phyloP scores from a whole-genome alignment of 495 filamentous ascomycete genomes.

The Staphylotrichum longicolle region DNA sequence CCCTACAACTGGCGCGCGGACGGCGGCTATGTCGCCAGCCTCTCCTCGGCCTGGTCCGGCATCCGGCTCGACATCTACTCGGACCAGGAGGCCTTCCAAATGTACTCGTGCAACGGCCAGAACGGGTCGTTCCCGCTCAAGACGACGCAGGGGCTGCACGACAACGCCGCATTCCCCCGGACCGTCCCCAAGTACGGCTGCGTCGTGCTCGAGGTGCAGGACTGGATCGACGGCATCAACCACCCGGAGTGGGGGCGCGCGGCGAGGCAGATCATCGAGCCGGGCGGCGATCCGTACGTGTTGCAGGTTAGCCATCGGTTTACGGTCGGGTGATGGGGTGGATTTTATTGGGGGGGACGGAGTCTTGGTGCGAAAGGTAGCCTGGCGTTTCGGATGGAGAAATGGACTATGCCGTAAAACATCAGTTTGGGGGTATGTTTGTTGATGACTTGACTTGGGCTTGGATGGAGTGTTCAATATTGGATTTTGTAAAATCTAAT shows the following conservation, averaged over 20 bases:
- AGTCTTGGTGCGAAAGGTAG: no score
- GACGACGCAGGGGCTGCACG: conserved; percentile 57
- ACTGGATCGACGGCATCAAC: conserved; percentile 82
- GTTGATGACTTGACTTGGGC: no score
- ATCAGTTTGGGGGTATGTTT: no score
- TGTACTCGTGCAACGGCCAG: conserved; percentile 72
- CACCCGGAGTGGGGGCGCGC: conserved; percentile 70
- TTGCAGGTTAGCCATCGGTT: conserved; percentile 67
- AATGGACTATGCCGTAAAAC: no score
- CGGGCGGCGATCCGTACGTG: conserved; percentile 59
- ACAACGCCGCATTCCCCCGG: conserved; percentile 28
- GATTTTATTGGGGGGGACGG: no score
- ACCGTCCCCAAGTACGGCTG: conserved; percentile 67
- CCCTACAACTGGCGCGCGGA: conserved; percentile 58
- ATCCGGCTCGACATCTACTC: conserved; percentile 70
- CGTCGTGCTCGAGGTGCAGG: conserved; percentile 64
- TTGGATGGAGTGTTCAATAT: no score
- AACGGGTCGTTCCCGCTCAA: conserved; percentile 65
- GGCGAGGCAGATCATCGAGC: conserved; percentile 60
- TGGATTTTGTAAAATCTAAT: no score
- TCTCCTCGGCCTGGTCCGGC: conserved; percentile 63
- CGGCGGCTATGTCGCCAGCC: conserved; percentile 55
- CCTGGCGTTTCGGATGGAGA: no score
- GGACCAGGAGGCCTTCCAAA: conserved; percentile 75
- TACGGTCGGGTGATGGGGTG: conserved; percentile 9